Base-by-base conservation (phyloP, 148 eudicot species). In the Chenopodium formosanum region DNA sequence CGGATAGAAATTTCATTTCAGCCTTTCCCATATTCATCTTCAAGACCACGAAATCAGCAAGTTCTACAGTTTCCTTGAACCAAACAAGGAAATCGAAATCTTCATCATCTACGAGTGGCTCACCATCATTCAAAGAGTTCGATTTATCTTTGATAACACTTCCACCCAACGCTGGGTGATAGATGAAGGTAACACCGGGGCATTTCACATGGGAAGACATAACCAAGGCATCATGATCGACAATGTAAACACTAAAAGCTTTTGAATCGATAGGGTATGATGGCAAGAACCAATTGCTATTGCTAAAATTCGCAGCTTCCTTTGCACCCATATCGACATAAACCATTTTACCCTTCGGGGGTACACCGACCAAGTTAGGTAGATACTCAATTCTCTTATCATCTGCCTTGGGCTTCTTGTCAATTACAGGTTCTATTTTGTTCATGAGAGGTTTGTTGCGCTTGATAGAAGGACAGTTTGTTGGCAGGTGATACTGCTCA, bases 121-220 rank as follows among this genome's bases (percentile, higher is more conserved):
- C 91, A 32, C 83, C 94, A 37, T 88, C 98, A 32, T 82, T 90
- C 9, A 48, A 8, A 8, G 89, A 87, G 17, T 86, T 89, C 20
- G 74, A 52, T 23, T 85, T 72, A 71, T 87, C 83, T 79, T 88
- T 86, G 50, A 78, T 88, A 29, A 4, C 46, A 11, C 78, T 88
- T 64, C 86, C 93, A 0, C 87, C 90, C 56, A 94, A 81, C 7
- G 84, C 90, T 3, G 97, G 98, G 83, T 91, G 87, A 81, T 94
- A 94, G 56, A 94, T 88, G 83, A 92, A 94, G 84, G 89, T 90
- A 68, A 90, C 84, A 50, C 98, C 98, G 0, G 98, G 95, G 29
- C 85, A 88, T 52, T 90, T 90, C 31, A 91, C 93, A 84, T 91
- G 90, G 44, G 95, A 90, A 25, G 95, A 82, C 77, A 94, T 74